Evolutionary conservation across 2,329 filamentous ascomycete genomes (phyloP).

Genomic region (Myrmaecium sp.): DNA sequence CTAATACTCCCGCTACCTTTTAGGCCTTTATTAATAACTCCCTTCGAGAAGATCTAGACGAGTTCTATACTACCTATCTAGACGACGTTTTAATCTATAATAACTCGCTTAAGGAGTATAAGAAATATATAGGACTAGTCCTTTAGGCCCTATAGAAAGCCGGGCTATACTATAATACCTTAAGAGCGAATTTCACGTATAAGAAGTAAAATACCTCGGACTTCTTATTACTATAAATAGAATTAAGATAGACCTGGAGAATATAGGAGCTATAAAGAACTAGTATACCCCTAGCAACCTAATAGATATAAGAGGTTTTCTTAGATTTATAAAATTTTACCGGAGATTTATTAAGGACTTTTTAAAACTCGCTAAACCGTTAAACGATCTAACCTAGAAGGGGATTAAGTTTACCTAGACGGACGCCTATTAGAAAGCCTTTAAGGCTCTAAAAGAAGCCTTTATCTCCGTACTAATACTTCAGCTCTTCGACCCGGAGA

Average conservation of each 20-base stretch:
- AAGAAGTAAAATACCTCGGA: conserved; percentile 2
- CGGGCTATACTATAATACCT: too few species aligned
- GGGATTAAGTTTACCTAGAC: background rate
- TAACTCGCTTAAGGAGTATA: too few species aligned
- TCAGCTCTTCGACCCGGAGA: background rate
- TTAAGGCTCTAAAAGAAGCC: background rate
- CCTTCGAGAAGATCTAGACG: conserved; percentile 1
- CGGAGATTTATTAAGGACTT: conserved; percentile 10
- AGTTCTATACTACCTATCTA: too few species aligned
- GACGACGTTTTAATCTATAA: too few species aligned
- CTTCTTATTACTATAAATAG: background rate
- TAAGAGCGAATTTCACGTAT: too few species aligned
- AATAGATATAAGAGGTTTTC: conserved; percentile 8
- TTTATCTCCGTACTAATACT: background rate
- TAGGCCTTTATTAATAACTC: conserved; percentile 8
- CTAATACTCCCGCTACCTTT: conserved; percentile 8
- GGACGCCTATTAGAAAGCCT: background rate
- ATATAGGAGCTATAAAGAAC: conserved; percentile 1
- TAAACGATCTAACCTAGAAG: conserved; percentile 3
- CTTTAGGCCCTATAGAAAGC: too few species aligned
- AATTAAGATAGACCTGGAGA: conserved; percentile 3
- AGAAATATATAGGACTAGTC: too few species aligned
- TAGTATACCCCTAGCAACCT: background rate
- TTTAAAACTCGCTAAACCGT: conserved; percentile 4
- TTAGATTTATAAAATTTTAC: conserved; percentile 12